Percentiles rank a stretch among this genome's conserved stretches.
Evolutionary conservation across 2,329 filamentous ascomycete species (phyloP).

Genomic region (Cladosporium sp.): DNA sequence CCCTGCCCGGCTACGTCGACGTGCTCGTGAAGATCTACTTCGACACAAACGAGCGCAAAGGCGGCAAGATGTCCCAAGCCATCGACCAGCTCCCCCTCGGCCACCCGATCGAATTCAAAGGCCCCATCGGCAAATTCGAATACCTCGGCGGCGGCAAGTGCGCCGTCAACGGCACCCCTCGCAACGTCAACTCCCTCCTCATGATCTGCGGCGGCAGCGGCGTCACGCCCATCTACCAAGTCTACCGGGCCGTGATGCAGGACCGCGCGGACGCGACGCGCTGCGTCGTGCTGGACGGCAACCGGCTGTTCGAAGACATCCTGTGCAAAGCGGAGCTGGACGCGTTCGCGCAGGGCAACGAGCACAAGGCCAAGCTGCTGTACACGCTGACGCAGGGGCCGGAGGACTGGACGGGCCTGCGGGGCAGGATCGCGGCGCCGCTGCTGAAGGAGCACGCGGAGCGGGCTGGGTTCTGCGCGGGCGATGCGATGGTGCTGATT

Average conservation of each 20-base stretch:
- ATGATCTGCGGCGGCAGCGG: constrained; percentile 90
- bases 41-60: constrained; percentile 49
- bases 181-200: constrained; percentile 60
- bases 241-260: constrained; percentile 66
- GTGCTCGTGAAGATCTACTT: constrained; percentile 80
- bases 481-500: constrained; percentile 60
- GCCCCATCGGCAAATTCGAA: constrained; percentile 78
- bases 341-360: constrained; percentile 47
- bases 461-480: constrained; percentile 29
- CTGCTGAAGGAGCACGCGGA: constrained; percentile 55
- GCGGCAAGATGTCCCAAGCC: constrained; percentile 76
- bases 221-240: constrained; percentile 86
- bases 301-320: constrained; percentile 73
- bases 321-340: constrained; percentile 70
- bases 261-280: constrained; percentile 57
- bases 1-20: constrained; percentile 58
- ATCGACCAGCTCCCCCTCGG: constrained; percentile 68
- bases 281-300: constrained; percentile 73
- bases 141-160: constrained; percentile 66
- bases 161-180: constrained; percentile 50
- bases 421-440: constrained; percentile 59
- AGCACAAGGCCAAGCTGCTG: constrained; percentile 55
- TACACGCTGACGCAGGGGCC: constrained; percentile 63
- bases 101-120: constrained; percentile 75
- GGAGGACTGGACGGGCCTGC: constrained; percentile 60